Evolutionary conservation across 208 protist genomes (phyloP).

Genomic region (Trypanosoma platydactyli): DNA sequence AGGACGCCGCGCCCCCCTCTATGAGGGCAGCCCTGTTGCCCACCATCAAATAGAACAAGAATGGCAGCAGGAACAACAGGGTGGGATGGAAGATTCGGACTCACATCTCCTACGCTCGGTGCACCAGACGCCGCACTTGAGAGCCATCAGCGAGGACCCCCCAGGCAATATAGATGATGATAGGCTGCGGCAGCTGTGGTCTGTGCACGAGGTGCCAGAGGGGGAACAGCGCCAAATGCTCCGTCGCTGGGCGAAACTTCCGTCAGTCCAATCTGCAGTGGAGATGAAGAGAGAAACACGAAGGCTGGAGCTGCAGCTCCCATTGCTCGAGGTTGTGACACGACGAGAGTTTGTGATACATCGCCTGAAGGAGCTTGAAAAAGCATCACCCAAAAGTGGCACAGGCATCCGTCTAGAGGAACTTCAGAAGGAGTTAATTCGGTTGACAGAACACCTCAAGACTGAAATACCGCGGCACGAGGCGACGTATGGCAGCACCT

Average conservation of each 20-base stretch:
- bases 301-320: conserved; percentile 63
- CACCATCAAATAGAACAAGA: too few relatives aligned
- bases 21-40: neutral
- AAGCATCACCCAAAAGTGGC: neutral
- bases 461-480: conserved; percentile 58
- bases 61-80: neutral
- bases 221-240: conserved; percentile 34
- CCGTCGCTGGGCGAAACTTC: conserved; percentile 18
- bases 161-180: neutral
- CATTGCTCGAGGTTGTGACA: conserved; percentile 70
- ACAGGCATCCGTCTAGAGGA: conserved; percentile 23
- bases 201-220: conserved; percentile 47
- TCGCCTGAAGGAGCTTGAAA: conserved; percentile 31
- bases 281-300: conserved; percentile 38
- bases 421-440: conserved; percentile 34
- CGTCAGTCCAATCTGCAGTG: conserved; percentile 9
- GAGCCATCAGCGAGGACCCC: neutral
- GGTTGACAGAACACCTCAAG: conserved; percentile 54
- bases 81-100: neutral
- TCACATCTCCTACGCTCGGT: neutral
- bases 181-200: conserved; percentile 53
- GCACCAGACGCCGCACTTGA: conserved; percentile 16
- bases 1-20: neutral
- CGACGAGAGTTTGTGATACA: conserved; percentile 67
- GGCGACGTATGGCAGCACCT: conserved; percentile 38